Evolutionary conservation across 2,329 filamentous ascomycete genomes (phyloP), one percentile per base, ranked within the genome.

Genomic region (Pyricularia sp.): DNA sequence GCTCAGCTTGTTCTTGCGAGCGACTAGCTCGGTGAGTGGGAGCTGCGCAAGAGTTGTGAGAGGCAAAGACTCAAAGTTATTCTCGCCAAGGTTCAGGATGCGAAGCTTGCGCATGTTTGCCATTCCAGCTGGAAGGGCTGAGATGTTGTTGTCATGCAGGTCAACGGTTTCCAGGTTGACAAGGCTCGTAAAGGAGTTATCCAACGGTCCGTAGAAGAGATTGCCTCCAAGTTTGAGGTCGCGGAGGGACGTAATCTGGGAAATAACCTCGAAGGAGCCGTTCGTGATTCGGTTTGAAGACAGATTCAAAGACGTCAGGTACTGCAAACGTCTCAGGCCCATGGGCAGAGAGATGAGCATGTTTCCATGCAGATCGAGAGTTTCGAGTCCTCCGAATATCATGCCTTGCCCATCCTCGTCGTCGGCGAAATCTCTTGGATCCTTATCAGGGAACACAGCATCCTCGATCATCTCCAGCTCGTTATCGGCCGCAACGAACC

Each of bases 401-500:
- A 90, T 90, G 1, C 88, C 91, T 69, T 84, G 83, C 4, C 84
- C 82, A 58, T 91, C 85, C n/a, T 90, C 88, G 23, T 91, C 87
- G 33, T 88, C 85, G 9, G 86, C 83, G 58, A 88, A 77, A 23
- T 86, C 82, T 11, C 83, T 81, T 0, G 86, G 83, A 50, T 83
- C 82, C 25, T 84, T 78, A 73, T 97, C 93, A 0, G 94, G 94
- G 73, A 98, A 97, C 23, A 93, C 82, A 1, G 83, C 81, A 23
- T 95, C 92, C 2, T 88, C 86, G 42, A 98, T 83, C 36, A 83
- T 82, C 74, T 92, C 88, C 65, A 99, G 79, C 74, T 97, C 92
- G 75, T 99, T 98, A 75, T 97, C 93, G 10, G 94, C 93, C 6
- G 92, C 93, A 72, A 95, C 87, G 66, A 98, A 88, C 70, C 91